Conservation (phyloP, 2,329 filamentous ascomycete species). For the Ophiostoma sp. region DNA sequence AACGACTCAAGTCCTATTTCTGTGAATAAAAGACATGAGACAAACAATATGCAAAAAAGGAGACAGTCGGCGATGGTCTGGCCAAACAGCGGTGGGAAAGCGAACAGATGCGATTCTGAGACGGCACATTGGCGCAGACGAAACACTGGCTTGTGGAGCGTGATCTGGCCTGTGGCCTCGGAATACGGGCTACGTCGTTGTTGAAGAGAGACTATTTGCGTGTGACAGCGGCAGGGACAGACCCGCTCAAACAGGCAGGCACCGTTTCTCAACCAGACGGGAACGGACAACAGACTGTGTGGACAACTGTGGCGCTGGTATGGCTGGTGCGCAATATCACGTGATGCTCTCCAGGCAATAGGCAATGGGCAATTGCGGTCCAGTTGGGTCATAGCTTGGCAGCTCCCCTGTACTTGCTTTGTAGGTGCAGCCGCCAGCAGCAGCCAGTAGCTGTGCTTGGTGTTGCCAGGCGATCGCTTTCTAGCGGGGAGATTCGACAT, state of each 20-base stretch:
- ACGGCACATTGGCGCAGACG: constrained; percentile 7
- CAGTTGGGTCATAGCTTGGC: constrained; percentile 14
- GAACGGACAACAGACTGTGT: constrained; percentile 4
- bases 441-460: constrained; percentile 17
- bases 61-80: too few relatives aligned
- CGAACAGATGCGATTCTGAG: constrained; percentile 3
- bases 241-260: constrained; percentile 13
- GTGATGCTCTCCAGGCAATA: background rate
- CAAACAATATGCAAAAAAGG: background rate
- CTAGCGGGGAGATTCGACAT: constrained; percentile 21
- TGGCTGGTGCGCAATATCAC: background rate
- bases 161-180: constrained; percentile 9
- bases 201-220: background rate
- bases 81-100: background rate
- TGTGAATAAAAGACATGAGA: background rate
- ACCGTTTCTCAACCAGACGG: constrained; percentile 6
- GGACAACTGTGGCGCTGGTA: background rate
- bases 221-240: background rate
- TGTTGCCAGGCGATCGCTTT: constrained; percentile 3
- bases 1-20: background rate
- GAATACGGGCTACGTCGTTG: background rate
- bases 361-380: background rate
- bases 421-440: background rate
- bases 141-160: constrained; percentile 12
- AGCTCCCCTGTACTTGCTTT: background rate